Conservation (phyloP, 192 early-diverging fungal species). For the Coemansia sp. region DNA sequence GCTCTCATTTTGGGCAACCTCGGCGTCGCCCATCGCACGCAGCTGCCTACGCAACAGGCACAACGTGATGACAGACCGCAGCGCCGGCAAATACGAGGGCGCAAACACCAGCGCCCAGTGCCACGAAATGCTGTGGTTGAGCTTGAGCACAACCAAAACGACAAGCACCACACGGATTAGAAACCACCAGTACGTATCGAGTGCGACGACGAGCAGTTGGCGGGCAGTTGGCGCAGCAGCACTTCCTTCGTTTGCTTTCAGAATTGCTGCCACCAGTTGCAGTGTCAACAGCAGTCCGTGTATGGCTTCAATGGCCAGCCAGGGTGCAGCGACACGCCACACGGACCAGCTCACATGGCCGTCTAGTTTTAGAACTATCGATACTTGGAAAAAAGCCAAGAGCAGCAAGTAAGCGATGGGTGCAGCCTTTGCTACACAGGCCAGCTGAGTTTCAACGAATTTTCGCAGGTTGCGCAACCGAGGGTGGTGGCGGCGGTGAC, state of each 20-base stretch:
- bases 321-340: conserved; percentile 75
- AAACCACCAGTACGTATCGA: conserved; percentile 67
- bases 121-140: conserved; percentile 59
- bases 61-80: conserved; percentile 61
- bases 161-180: conserved; percentile 65
- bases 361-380: conserved; percentile 75
- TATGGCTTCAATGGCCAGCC: conserved; percentile 77
- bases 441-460: conserved; percentile 16
- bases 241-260: not conserved
- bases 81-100: conserved; percentile 64
- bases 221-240: conserved; percentile 8
- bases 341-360: conserved; percentile 62
- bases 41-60: conserved; percentile 46
- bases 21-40: conserved; percentile 46
- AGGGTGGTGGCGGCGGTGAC: not conserved
- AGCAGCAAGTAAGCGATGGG: conserved; percentile 59
- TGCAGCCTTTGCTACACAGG: conserved; percentile 26
- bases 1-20: conserved; percentile 35
- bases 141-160: conserved; percentile 67
- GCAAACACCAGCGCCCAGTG: conserved; percentile 71
- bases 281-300: conserved; percentile 59
- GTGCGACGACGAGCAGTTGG: conserved; percentile 35
- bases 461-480: conserved; percentile 20
- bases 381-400: conserved; percentile 72
- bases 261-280: conserved; percentile 14